Conservation (phyloP, 495 filamentous ascomycete genomes). For the Xylaria venustula region DNA sequence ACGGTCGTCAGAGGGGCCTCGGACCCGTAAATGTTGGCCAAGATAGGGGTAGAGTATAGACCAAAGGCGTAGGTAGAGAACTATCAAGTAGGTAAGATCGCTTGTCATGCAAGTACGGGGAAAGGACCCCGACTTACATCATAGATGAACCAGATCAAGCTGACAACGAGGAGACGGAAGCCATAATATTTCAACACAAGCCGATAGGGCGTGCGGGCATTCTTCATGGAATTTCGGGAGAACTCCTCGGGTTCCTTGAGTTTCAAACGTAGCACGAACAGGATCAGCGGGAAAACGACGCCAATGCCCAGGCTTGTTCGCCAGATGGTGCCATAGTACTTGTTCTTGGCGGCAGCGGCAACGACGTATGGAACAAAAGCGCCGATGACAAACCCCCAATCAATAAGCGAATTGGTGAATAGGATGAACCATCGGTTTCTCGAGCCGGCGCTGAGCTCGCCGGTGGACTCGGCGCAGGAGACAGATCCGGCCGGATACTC, state of each 20-base stretch:
- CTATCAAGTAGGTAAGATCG: constrained; percentile 22
- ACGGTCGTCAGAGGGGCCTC: constrained; percentile 64
- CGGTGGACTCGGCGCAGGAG: constrained; percentile 77
- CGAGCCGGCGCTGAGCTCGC: constrained; percentile 75
- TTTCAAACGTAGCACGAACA: constrained; percentile 73
- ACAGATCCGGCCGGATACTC: constrained; percentile 92
- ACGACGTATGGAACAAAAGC: constrained; percentile 72
- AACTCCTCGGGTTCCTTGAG: constrained; percentile 84
- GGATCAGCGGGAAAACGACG: constrained; percentile 70
- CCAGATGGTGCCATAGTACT: constrained; percentile 73
- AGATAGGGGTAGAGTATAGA: constrained; percentile 72
- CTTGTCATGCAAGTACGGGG: neutral
- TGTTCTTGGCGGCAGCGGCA: constrained; percentile 64
- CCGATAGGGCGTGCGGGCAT: constrained; percentile 55
- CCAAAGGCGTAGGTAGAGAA: constrained; percentile 78
- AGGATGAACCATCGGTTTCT: constrained; percentile 89
- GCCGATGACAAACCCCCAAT: constrained; percentile 74
- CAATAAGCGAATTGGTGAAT: constrained; percentile 89
- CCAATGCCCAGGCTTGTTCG: constrained; percentile 75
- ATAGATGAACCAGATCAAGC: constrained; percentile 89
- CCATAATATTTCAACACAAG: constrained; percentile 59
- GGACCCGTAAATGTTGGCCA: constrained; percentile 59
- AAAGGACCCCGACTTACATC: constrained; percentile 47
- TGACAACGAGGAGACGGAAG: constrained; percentile 63
- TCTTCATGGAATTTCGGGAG: constrained; percentile 50